Evolutionary conservation across 148 eudicot genomes (phyloP), one percentile per base, ranked within the genome.

Genomic region (Persicaria tinctoria): DNA sequence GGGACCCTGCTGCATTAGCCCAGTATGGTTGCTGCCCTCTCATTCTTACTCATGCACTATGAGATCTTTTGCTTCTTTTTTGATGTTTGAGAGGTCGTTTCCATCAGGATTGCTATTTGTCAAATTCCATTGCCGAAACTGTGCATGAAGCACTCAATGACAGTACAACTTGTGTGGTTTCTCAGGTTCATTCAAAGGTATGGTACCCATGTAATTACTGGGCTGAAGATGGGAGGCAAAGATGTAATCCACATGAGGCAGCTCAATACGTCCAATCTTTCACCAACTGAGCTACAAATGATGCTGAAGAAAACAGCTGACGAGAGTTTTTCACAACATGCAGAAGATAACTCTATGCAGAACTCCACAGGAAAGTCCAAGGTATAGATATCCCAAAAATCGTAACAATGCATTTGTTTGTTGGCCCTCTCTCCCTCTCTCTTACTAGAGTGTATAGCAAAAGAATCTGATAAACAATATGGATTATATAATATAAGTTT

Each of bases 201-300:
- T 78, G 99, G 99, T 71, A 92, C 99, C 47, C 99, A 95, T 84
- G 76, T 95, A 57, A 81, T 95, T 75, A 90, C 89, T 75, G 98
- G 98, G 81, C 90, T 91, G 77, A 94, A 88, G 85, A 94, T 94
- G 85, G 98, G 98, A 70, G 98, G 98, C 63, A 95, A 95, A 82
- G 97, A 95, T 87, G 97, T 89, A 66, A 81, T 95, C 75, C 90
- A 95, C 75, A 74, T 95, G 57, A 92, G 89, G 89, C 97, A 92
- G 87, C 91, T 84, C 70, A 82, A 87, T 54, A 81, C 75, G 72
- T 92, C 98, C 78, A 85, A 60, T 75, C 85, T 84, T 54, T 79
- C 82, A 79, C 83, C 92, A 54, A 77, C 84, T 63, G 96, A 95
- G 78, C 84, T 95, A 73, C 93, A 87, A 87, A 85, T 75, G 74